Evolutionary conservation across 352 stramenopile species (phyloP), one percentile per base, ranked within the genome.

Genomic region (Globisporangium nunn): DNA sequence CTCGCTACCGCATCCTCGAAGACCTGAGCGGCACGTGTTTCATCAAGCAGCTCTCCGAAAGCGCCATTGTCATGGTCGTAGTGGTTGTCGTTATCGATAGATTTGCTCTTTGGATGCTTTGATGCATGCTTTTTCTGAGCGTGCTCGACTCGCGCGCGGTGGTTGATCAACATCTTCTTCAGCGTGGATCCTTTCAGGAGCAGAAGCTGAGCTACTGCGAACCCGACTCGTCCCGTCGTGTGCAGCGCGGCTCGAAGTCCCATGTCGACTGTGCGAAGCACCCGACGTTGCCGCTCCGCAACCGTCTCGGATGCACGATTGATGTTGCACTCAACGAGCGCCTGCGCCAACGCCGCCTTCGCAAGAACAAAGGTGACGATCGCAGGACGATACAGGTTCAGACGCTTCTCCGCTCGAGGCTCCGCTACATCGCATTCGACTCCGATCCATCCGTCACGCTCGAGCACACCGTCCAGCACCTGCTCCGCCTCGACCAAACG

Each of bases 371-470:
- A 91, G 0, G 54, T 61, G 12, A 61, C 61, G n/a, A 89, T 54
- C 2, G 58, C 64, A 17, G 82, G 66, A 17, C 74, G 70, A 60
- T 88, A 89, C 10, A 91, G 17, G 41, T 70, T 84, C 41, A 87
- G 45, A 4, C 74, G 67, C 59, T 72, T 77, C 11, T 54, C 46
- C 2, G 18, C 44, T 28, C 35, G 23, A 15, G n/a, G 6, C n/a
- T 48, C 41, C 14, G 67, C n/a, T 2, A 64, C 39, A 29, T 52
- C 45, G 12, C 29, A 48, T 1, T 31, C 31, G 39, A 74, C 58
- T 3, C 81, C 78, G 35, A 85, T 74, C 81, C 81, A 92, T 12
- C 81, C 81, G 54, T 84, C 69, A 11, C 71, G 68, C 33, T 72
- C 59, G 33, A 92, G 55, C 37, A 86, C 14, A 1, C 23, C 31